phyloP scores from a whole-genome alignment of 1,284 basidiomycete species.

The Singerocomus rubriflavus region DNA sequence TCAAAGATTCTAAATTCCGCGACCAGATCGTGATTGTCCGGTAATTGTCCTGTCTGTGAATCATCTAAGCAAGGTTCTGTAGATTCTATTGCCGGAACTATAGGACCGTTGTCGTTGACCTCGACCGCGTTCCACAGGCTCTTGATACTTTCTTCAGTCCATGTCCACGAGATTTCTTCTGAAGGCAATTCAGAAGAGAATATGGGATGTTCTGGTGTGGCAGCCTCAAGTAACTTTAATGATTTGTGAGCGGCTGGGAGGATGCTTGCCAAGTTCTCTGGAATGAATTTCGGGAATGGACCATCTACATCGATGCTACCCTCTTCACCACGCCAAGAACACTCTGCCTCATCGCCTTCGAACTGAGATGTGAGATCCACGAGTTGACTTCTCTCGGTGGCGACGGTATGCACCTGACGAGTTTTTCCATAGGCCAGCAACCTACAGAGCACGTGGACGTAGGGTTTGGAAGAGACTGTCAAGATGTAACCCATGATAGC shows the following conservation, averaged over 20 bases:
- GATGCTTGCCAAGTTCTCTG: constrained; percentile 43
- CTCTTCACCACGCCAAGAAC: constrained; percentile 39
- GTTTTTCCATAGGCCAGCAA: constrained; percentile 54
- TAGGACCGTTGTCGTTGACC: background rate
- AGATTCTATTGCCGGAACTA: background rate
- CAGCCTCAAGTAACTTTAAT: constrained; percentile 55
- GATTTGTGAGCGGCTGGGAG: constrained; percentile 65
- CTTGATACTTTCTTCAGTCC: constrained; percentile 53
- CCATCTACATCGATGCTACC: constrained; percentile 36
- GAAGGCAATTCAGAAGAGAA: constrained; percentile 34
- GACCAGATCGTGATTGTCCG: constrained; percentile 35
- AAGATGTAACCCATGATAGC: constrained; percentile 64
- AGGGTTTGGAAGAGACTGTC: constrained; percentile 56
- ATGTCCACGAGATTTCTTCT: constrained; percentile 58
- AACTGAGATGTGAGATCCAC: constrained; percentile 32
- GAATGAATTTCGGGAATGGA: constrained; percentile 60
- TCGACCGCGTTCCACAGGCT: constrained; percentile 36
- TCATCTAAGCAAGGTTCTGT: background rate
- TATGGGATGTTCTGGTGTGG: constrained; percentile 58
- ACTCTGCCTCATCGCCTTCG: constrained; percentile 35
- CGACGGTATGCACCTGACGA: constrained; percentile 24
- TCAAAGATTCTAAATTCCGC: constrained; percentile 58
- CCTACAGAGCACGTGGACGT: constrained; percentile 50
- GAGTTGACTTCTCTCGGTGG: constrained; percentile 15
- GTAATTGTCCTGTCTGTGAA: background rate